Evolutionary conservation across 1,284 basidiomycete genomes (phyloP), one percentile per base, ranked within the genome.

Genomic region (Agaricales sp.): DNA sequence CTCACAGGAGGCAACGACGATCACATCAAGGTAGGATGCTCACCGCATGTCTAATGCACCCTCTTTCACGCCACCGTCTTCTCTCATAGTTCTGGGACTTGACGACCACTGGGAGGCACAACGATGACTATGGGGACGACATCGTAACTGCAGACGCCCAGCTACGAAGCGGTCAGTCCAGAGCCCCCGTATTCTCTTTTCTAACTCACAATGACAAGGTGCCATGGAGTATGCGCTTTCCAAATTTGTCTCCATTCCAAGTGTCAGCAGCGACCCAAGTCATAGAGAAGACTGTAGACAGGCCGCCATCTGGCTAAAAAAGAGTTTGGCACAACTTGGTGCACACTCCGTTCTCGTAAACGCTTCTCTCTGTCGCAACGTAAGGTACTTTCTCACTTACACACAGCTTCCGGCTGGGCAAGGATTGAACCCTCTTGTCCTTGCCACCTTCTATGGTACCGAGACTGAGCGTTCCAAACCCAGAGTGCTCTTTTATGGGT

Each of bases 241-340:
- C 2, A 89, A 87, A 59, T 92, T 99, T 54, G 75, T 97, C 4
- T 81, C 91, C 0, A 87, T 92, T 45, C 87, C 83, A 1, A 94
- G 92, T 49, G 77, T 98, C 48, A 92, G 89, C 57, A 82, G 80
- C 48, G 67, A 69, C 48, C 74, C 79, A 2, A 63, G 69, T 2
- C 78, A 87, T 59, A 75, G 81, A 21, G 95, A 98, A 65, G 87
- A 94, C 58, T 96, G 94, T 60, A 75, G 92, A 49, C 92, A 96
- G 61, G 87, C 90, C 1, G 92, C 92, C 1, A 84, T 93, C 39
- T 92, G 92, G 80, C 67, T 96, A 48, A 87, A 86, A 59, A 92
- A 91, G 57, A 89, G 90, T 56, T 67, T 97, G 18, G 76, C 75
- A 2, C 88, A 93, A 62, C 74, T 97, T 19, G 93, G 93, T 13